Evolutionary conservation across 2,329 filamentous ascomycete species (phyloP).

Genomic region (Cercospora sesami): DNA sequence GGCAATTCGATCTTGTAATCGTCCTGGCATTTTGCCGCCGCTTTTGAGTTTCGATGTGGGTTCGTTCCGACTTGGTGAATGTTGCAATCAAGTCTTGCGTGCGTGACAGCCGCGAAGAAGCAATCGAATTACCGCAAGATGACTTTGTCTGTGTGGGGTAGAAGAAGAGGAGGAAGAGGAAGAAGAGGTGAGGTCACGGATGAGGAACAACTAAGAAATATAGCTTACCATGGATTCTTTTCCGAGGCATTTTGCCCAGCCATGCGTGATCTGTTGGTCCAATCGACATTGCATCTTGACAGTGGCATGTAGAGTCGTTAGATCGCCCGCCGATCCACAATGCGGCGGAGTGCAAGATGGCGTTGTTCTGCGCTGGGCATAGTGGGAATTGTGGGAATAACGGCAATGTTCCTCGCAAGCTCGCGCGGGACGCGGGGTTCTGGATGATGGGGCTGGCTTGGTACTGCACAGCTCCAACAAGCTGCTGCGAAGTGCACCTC

Average conservation of each 20-base stretch:
- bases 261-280: background rate
- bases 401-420: background rate
- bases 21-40: constrained; percentile 24
- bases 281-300: background rate
- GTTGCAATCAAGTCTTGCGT: background rate
- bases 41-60: background rate
- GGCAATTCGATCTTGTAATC: constrained; percentile 32
- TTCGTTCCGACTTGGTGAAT: background rate
- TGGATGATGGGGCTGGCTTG: background rate
- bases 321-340: background rate
- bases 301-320: constrained; percentile 3
- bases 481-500: background rate
- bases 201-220: background rate
- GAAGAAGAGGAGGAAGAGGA: background rate
- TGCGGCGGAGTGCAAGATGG: background rate
- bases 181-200: background rate
- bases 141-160: background rate
- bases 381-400: background rate
- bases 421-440: background rate
- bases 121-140: background rate
- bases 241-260: background rate
- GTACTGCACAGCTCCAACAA: background rate
- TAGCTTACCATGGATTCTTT: background rate
- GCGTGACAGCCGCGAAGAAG: background rate
- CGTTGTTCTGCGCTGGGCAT: background rate